Evolutionary conservation across 108 stramenopile species (phyloP).

Genomic region (Stephanodiscus minutulus): DNA sequence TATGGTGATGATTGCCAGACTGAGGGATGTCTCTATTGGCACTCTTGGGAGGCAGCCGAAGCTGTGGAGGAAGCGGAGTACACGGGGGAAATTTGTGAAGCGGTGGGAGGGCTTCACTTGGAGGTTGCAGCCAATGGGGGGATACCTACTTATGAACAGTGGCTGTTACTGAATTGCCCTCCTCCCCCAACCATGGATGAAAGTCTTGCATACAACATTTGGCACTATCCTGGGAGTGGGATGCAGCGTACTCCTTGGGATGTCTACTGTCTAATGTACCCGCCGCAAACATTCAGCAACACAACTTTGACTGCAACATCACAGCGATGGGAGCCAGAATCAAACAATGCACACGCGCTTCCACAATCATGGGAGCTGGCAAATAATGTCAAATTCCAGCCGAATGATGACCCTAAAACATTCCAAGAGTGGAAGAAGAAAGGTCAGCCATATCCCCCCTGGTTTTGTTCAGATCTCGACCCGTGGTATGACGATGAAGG

Average conservation of each 20-base stretch:
- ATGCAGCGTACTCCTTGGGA: slow-evolving; percentile 54
- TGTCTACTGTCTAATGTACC: slow-evolving; percentile 49
- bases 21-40: slow-evolving; percentile 77
- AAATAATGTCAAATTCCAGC: slow-evolving; percentile 1
- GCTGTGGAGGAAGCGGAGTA: slow-evolving; percentile 1
- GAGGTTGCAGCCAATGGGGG: slow-evolving; percentile 7
- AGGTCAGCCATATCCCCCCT: slow-evolving; percentile 40
- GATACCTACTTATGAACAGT: slow-evolving; percentile 40
- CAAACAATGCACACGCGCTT: slow-evolving; percentile 6
- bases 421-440: slow-evolving; percentile 54
- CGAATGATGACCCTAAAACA: slow-evolving; percentile 33
- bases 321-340: slow-evolving; percentile 31
- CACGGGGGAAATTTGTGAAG: slow-evolving; percentile 1
- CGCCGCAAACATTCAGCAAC: slow-evolving; percentile 12
- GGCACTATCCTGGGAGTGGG: slow-evolving; percentile 50
- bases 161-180: slow-evolving; percentile 45
- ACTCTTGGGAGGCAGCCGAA: slow-evolving; percentile 64
- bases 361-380: slow-evolving; percentile 30
- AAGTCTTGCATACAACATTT: slow-evolving; percentile 33
- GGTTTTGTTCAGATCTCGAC: slow-evolving; percentile 47
- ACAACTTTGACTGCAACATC: slow-evolving; percentile 18
- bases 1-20: slow-evolving; percentile 79
- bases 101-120: slow-evolving; percentile 9
- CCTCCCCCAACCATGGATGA: slow-evolving; percentile 42
- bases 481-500: slow-evolving; percentile 56